Percentiles rank a stretch among this genome's conserved stretches.
phyloP scores from a whole-genome alignment of 345 rosid species.

The Orychophragmus violaceus region DNA sequence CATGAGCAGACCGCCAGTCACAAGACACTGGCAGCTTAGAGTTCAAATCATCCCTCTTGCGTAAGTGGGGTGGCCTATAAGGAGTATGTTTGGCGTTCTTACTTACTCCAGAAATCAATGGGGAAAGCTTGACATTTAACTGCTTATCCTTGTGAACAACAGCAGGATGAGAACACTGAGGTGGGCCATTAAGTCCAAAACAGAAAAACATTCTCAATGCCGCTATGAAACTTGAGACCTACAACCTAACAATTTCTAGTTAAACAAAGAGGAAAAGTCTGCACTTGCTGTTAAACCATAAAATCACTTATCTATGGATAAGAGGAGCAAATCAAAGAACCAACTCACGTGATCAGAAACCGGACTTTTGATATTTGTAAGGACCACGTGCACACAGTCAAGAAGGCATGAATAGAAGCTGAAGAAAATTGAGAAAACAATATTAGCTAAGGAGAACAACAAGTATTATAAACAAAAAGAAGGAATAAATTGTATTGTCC shows the following conservation, averaged over 20 bases:
- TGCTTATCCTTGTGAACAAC: constrained; percentile 41
- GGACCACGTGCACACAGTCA: constrained; percentile 70
- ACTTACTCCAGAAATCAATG: constrained; percentile 37
- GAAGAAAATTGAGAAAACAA: constrained; percentile 10
- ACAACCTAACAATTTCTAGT: constrained; percentile 17
- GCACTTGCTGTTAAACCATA: constrained; percentile 1
- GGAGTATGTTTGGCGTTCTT: constrained; percentile 38
- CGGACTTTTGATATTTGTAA: constrained; percentile 56
- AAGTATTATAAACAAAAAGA: not conserved
- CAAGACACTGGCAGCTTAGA: constrained; percentile 34
- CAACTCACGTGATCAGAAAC: constrained; percentile 72
- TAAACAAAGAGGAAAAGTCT: constrained; percentile 2
- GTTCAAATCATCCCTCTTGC: constrained; percentile 50
- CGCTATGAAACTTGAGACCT: constrained; percentile 82
- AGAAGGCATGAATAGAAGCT: constrained; percentile 83
- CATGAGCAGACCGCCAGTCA: constrained; percentile 43
- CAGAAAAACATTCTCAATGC: constrained; percentile 64
- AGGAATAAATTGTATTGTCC: not conserved
- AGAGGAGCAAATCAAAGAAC: constrained; percentile 10
- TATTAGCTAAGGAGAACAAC: not conserved
- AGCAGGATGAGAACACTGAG: constrained; percentile 30
- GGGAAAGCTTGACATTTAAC: constrained; percentile 27
- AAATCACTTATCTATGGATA: not conserved
- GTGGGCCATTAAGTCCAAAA: constrained; percentile 55
- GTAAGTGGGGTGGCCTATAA: constrained; percentile 90